Conservation (phyloP, 768 basidiomycete species). For the Sistotremastrum suecicum region DNA sequence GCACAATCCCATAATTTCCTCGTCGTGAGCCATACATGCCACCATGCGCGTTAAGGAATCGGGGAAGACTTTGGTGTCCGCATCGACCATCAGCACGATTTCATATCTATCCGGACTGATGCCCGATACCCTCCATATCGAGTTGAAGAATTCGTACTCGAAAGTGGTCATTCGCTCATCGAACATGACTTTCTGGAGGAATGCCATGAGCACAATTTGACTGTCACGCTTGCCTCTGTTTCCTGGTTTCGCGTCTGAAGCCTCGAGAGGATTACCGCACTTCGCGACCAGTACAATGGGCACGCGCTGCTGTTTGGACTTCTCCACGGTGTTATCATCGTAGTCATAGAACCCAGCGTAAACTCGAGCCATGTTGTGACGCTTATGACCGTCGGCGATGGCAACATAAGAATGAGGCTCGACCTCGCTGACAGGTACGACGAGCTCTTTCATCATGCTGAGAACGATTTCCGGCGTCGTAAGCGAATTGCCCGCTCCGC, state of each 20-base stretch:
- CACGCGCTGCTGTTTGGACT: conserved; percentile 89
- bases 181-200: conserved; percentile 99
- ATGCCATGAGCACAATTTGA: conserved; percentile 94
- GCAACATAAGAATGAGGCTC: conserved; percentile 94
- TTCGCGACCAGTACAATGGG: conserved; percentile 95
- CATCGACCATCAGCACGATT: conserved; percentile 89
- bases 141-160: conserved; percentile 99
- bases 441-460: conserved; percentile 93
- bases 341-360: conserved; percentile 97
- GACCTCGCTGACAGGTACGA: conserved; percentile 68
- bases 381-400: conserved; percentile 98
- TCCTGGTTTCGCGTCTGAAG: conserved; percentile 83
- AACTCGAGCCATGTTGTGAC: conserved; percentile 98
- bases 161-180: conserved; percentile 99
- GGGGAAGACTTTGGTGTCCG: conserved; percentile 98
- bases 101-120: conserved; percentile 95
- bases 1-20: conserved; percentile 97
- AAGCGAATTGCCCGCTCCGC: conserved; percentile 79
- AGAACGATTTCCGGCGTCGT: conserved; percentile 92
- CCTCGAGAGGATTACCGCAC: conserved; percentile 83
- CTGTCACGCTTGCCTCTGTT: conserved; percentile 98
- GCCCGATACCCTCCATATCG: conserved; percentile 89
- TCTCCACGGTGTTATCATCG: conserved; percentile 79
- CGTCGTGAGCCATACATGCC: conserved; percentile 91
- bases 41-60: conserved; percentile 95